phyloP scores from a whole-genome alignment of 306 rosid genomes.

The Pterocarpus macrocarpus region DNA sequence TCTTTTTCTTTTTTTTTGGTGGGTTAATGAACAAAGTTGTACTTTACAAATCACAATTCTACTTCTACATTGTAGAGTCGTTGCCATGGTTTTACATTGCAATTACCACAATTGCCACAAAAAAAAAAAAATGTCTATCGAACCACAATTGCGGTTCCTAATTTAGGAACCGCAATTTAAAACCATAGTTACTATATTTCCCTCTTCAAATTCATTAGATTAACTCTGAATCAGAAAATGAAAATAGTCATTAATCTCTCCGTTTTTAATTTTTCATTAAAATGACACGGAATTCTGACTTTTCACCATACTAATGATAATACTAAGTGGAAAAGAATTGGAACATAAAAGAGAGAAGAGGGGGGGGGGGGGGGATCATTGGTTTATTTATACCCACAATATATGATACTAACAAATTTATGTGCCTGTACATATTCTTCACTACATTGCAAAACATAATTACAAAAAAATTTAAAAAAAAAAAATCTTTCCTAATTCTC shows the following conservation, averaged over 20 bases:
- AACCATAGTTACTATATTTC: background rate
- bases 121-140: too few species aligned
- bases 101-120: too few species aligned
- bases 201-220: background rate
- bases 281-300: background rate
- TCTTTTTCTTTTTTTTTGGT: background rate
- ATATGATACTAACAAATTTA: constrained; percentile 25
- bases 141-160: too few species aligned
- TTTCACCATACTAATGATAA: background rate
- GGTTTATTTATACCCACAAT: constrained; percentile 31
- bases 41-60: constrained; percentile 29
- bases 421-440: constrained; percentile 53
- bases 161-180: background rate
- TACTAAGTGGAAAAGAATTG: background rate
- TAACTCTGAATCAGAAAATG: constrained; percentile 8
- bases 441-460: background rate
- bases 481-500: constrained; percentile 36
- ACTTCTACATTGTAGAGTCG: background rate
- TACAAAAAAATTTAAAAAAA: background rate
- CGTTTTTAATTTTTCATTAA: background rate
- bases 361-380: background rate
- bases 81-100: background rate
- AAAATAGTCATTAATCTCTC: background rate
- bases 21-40: background rate
- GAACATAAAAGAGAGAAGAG: background rate